Conservation (phyloP, 2,329 filamentous ascomycete genomes). For the Neonectria neomacrospora region DNA sequence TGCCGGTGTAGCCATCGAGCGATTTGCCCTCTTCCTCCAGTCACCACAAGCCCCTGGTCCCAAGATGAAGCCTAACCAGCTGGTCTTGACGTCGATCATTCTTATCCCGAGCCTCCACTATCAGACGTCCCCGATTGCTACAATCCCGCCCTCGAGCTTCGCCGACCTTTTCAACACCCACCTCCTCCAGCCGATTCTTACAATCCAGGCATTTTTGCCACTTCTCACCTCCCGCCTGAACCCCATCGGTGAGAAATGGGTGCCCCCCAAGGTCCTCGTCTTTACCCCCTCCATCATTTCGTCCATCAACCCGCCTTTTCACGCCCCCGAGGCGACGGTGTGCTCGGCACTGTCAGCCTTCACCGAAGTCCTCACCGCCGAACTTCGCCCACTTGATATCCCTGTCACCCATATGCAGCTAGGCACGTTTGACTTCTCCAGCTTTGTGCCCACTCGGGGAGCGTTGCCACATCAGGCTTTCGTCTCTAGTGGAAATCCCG, state of each 20-base stretch:
- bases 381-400: slow-evolving; percentile 80
- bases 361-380: slow-evolving; percentile 80
- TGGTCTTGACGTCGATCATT: slow-evolving; percentile 82
- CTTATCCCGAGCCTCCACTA: slow-evolving; percentile 85
- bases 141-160: slow-evolving; percentile 84
- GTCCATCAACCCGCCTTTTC: slow-evolving; percentile 82
- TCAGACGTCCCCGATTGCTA: slow-evolving; percentile 84
- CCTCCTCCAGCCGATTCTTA: slow-evolving; percentile 87
- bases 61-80: slow-evolving; percentile 78
- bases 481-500: slow-evolving; percentile 56
- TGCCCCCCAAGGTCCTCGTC: slow-evolving; percentile 76
- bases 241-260: slow-evolving; percentile 60
- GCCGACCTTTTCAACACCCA: slow-evolving; percentile 93
- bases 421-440: slow-evolving; percentile 87
- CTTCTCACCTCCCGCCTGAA: slow-evolving; percentile 73
- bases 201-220: slow-evolving; percentile 88
- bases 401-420: slow-evolving; percentile 89
- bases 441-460: slow-evolving; percentile 64
- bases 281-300: slow-evolving; percentile 84
- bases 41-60: slow-evolving; percentile 80
- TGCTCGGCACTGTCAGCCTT: slow-evolving; percentile 89
- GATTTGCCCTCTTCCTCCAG: slow-evolving; percentile 77
- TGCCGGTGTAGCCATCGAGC: slow-evolving; percentile 75
- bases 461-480: slow-evolving; percentile 49
- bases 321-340: slow-evolving; percentile 87